These are phyloP conservation scores for Mycena indigotica DNA, from an alignment of 768 basidiomycete species.

Conservation along the genomic window DNA sequence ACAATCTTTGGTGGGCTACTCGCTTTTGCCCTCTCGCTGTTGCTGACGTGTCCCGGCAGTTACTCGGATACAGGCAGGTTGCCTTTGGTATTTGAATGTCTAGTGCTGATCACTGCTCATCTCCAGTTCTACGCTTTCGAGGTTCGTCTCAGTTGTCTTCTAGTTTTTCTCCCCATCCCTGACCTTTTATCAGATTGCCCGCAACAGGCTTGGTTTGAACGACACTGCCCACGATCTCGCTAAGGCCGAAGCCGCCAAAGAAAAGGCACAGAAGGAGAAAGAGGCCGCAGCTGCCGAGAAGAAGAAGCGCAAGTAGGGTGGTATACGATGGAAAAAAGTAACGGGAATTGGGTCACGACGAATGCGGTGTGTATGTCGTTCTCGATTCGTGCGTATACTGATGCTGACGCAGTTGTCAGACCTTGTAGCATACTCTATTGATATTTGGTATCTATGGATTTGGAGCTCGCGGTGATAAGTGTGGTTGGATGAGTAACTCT, in stretches of 20 bases:
- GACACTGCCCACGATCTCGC: slow-evolving; percentile 82
- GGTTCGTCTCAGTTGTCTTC: slow-evolving; percentile 41
- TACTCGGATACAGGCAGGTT: slow-evolving; percentile 67
- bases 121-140: slow-evolving; percentile 90
- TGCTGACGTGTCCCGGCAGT: slow-evolving; percentile 39
- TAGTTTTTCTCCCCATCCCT: not conserved
- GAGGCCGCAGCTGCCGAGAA: slow-evolving; percentile 23
- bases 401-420: not conserved
- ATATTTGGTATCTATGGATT: not conserved
- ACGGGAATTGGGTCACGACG: too few species aligned
- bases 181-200: slow-evolving; percentile 64
- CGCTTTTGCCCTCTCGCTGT: not conserved
- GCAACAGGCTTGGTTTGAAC: slow-evolving; percentile 90
- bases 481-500: too few species aligned
- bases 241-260: slow-evolving; percentile 68
- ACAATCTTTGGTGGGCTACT: slow-evolving; percentile 81
- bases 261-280: slow-evolving; percentile 59
- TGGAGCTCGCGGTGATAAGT: not conserved
- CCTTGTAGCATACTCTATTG: not conserved
- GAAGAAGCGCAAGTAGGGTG: slow-evolving; percentile 20
- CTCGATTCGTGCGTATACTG: not conserved
- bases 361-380: too few species aligned
- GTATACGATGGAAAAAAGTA: not conserved
- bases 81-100: slow-evolving; percentile 12
- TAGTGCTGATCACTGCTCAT: not conserved